Percentiles rank a stretch among this genome's conserved stretches.
These are phyloP conservation scores for Piromyces sp. DNA, from an alignment of 192 early-diverging fungal species.

Conservation along the genomic window DNA sequence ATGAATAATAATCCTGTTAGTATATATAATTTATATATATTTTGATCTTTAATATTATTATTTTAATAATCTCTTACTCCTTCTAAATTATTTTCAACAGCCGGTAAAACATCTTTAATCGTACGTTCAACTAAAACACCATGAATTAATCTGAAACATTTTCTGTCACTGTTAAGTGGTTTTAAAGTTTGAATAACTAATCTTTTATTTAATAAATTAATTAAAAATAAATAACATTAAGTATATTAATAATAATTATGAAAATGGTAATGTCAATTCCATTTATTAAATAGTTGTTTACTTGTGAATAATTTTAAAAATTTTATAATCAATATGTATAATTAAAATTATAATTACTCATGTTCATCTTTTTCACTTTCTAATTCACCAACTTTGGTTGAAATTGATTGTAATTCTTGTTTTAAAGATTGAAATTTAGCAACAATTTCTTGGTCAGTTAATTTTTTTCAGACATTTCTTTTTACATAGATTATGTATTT, in stretches of 20 bases:
- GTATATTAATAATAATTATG: too few species aligned
- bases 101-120: slow-evolving; percentile 77
- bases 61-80: slow-evolving; percentile 29
- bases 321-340: too few species aligned
- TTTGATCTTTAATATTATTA: background rate
- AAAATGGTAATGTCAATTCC: too few species aligned
- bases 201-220: slow-evolving; percentile 14
- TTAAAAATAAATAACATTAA: too few species aligned
- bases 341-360: slow-evolving; percentile 28
- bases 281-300: too few species aligned
- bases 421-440: slow-evolving; percentile 29
- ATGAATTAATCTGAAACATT: slow-evolving; percentile 83
- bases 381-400: slow-evolving; percentile 82
- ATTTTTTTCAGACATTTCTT: slow-evolving; percentile 5
- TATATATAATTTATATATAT: background rate
- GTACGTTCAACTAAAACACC: slow-evolving; percentile 88
- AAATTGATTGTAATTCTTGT: slow-evolving; percentile 65
- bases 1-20: too few species aligned
- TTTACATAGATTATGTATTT: background rate
- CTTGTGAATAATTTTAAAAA: too few species aligned
- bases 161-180: slow-evolving; percentile 60
- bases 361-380: slow-evolving; percentile 89
- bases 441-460: slow-evolving; percentile 41
- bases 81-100: slow-evolving; percentile 66
- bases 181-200: slow-evolving; percentile 86